Conservation (phyloP, 345 rosid genomes). For the Ceriops decandra region DNA sequence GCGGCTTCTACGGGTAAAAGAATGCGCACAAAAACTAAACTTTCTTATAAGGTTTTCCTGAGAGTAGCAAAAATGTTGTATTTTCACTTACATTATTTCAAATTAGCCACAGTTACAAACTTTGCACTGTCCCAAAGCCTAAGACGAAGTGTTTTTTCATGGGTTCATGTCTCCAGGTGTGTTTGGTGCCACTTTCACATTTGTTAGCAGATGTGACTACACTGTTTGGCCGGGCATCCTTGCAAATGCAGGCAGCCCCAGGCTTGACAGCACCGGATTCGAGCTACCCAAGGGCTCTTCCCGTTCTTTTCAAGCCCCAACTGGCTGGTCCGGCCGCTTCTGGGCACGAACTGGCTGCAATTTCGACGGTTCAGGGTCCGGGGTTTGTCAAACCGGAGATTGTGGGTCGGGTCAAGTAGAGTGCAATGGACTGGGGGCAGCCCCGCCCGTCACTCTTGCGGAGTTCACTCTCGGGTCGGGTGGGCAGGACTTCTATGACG, state of each 20-base stretch:
- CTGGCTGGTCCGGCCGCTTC: conserved; percentile 37
- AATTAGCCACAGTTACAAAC: not conserved
- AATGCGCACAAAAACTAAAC: not conserved
- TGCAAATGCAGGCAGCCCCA: conserved; percentile 34
- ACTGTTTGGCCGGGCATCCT: conserved; percentile 34
- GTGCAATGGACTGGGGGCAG: conserved; percentile 32
- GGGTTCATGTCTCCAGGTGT: conserved; percentile 4
- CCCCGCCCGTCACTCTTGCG: conserved; percentile 31
- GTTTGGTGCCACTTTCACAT: conserved; percentile 22
- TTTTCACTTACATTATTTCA: not conserved
- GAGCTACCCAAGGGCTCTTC: conserved; percentile 23
- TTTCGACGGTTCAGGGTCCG: conserved; percentile 28
- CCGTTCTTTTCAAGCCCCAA: conserved; percentile 30
- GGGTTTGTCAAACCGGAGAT: conserved; percentile 28
- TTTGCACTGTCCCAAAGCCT: not conserved
- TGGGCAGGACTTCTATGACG: conserved; percentile 91
- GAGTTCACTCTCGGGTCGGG: conserved; percentile 42
- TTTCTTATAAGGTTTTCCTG: not conserved
- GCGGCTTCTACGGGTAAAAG: conserved; percentile 17
- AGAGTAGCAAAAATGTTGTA: not conserved
- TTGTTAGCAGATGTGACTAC: conserved; percentile 28
- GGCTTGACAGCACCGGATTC: conserved; percentile 34
- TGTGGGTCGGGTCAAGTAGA: conserved; percentile 34
- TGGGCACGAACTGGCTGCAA: conserved; percentile 33
- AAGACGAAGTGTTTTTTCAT: not conserved